Conservation (phyloP, 805 yeast species). For the Starmera pachycereana region DNA sequence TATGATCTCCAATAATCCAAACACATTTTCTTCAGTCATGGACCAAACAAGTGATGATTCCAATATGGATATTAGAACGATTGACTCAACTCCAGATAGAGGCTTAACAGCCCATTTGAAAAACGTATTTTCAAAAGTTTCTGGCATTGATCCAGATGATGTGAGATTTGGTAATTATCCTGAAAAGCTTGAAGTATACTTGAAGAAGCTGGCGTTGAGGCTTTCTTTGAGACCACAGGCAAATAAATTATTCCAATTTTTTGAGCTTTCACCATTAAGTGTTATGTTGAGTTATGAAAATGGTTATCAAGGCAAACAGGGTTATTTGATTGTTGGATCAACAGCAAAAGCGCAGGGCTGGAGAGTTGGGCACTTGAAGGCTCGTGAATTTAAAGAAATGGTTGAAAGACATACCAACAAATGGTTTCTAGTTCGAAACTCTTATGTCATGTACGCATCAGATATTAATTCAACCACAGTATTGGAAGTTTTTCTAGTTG, state of each 20-base stretch:
- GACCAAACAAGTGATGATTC: background rate
- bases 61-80: background rate
- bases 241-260: slow-evolving; percentile 72
- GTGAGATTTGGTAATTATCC: slow-evolving; percentile 1
- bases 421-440: slow-evolving; percentile 83
- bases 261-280: slow-evolving; percentile 85
- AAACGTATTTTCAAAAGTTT: slow-evolving; percentile 9
- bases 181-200: slow-evolving; percentile 47
- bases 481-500: slow-evolving; percentile 86
- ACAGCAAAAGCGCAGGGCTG: slow-evolving; percentile 88
- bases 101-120: slow-evolving; percentile 10
- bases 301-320: slow-evolving; percentile 82
- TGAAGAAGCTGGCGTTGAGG: slow-evolving; percentile 47
- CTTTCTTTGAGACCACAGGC: slow-evolving; percentile 72
- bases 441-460: slow-evolving; percentile 78
- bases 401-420: slow-evolving; percentile 82
- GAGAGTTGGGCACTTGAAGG: slow-evolving; percentile 84
- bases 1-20: background rate
- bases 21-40: background rate
- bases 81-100: background rate
- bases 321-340: slow-evolving; percentile 68
- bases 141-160: background rate
- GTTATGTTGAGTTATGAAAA: slow-evolving; percentile 74
- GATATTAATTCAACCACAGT: slow-evolving; percentile 82
- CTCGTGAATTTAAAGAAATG: slow-evolving; percentile 77